Percentiles rank a stretch among this genome's conserved stretches.
Evolutionary conservation across 1,139 yeast species (phyloP).

Genomic region (Geotrichum histeridarum): DNA sequence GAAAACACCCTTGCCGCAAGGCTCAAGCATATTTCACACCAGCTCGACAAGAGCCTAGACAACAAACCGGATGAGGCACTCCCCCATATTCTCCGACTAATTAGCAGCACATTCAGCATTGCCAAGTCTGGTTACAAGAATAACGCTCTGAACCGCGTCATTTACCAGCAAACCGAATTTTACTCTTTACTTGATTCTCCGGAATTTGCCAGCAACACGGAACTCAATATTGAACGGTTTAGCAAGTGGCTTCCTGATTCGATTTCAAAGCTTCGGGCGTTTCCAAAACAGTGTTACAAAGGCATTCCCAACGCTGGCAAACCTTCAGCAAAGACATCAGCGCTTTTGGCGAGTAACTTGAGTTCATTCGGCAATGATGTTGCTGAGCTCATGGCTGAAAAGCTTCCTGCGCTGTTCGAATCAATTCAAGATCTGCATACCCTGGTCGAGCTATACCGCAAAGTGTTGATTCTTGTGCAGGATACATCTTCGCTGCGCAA

Average conservation of each 20-base stretch:
- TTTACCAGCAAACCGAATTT: slow-evolving; percentile 25
- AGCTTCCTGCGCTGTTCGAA: slow-evolving; percentile 20
- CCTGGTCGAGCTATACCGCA: slow-evolving; percentile 24
- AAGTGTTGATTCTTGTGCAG: slow-evolving; percentile 23
- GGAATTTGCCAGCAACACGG: slow-evolving; percentile 24
- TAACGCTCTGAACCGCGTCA: slow-evolving; percentile 23
- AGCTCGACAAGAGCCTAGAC: slow-evolving; percentile 4
- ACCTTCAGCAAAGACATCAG: slow-evolving; percentile 18
- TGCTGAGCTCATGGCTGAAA: slow-evolving; percentile 16
- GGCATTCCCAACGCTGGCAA: slow-evolving; percentile 14
- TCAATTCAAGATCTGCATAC: slow-evolving; percentile 18
- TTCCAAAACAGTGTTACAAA: slow-evolving; percentile 23
- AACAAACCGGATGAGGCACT: slow-evolving; percentile 3
- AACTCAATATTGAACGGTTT: slow-evolving; percentile 59
- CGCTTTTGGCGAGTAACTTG: slow-evolving; percentile 12
- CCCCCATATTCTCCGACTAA: slow-evolving; percentile 20
- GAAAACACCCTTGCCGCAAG: slow-evolving; percentile 18
- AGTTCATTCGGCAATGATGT: slow-evolving; percentile 20
- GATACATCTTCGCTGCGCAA: slow-evolving; percentile 22
- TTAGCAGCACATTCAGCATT: slow-evolving; percentile 24
- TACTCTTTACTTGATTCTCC: slow-evolving; percentile 27
- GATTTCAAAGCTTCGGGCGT: slow-evolving; percentile 60
- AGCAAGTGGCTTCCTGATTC: slow-evolving; percentile 76
- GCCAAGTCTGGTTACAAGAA: slow-evolving; percentile 25
- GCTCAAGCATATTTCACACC: slow-evolving; percentile 4